Percentiles rank a stretch among this genome's conserved stretches.
These are phyloP conservation scores for Stephania japonica DNA, from an alignment of 164 flowering plant species.

Conservation along the genomic window DNA sequence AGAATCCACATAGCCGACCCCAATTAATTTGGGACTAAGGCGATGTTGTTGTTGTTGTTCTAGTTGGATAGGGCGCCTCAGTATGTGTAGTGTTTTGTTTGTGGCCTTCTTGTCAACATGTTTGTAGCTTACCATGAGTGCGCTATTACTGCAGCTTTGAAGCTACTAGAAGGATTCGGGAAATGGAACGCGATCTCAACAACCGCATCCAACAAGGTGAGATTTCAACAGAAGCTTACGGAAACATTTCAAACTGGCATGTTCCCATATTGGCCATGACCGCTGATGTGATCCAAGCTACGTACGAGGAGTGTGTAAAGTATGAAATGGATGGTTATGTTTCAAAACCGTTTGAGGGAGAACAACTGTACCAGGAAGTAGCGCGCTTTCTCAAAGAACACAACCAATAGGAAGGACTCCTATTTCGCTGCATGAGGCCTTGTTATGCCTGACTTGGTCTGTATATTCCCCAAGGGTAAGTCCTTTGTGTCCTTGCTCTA, in stretches of 20 bases:
- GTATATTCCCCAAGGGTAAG: conserved; percentile 18
- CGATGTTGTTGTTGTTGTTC: too few relatives aligned
- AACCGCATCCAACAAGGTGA: conserved; percentile 41
- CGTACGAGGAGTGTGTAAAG: conserved; percentile 62
- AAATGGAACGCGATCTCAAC: conserved; percentile 47
- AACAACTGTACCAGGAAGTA: conserved; percentile 75
- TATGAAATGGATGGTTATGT: conserved; percentile 98
- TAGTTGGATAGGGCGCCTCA: background rate
- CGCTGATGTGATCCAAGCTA: conserved; percentile 94
- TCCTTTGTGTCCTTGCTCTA: background rate
- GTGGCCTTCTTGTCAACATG: background rate
- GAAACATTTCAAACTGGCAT: conserved; percentile 48
- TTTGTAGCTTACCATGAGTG: background rate
- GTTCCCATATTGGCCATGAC: conserved; percentile 98
- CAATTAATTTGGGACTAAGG: too few relatives aligned
- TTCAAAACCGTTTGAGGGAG: conserved; percentile 92
- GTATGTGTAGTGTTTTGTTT: background rate
- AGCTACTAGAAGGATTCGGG: conserved; percentile 76
- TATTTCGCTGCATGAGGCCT: conserved; percentile 14
- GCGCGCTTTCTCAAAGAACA: conserved; percentile 54
- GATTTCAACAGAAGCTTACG: conserved; percentile 29
- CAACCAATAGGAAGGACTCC: conserved; percentile 18
- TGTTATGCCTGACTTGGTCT: conserved; percentile 12
- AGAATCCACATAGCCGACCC: too few relatives aligned
- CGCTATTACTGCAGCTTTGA: conserved; percentile 50